Base-by-base conservation (phyloP, 306 rosid genomes). In the Abrus pulchellus region DNA sequence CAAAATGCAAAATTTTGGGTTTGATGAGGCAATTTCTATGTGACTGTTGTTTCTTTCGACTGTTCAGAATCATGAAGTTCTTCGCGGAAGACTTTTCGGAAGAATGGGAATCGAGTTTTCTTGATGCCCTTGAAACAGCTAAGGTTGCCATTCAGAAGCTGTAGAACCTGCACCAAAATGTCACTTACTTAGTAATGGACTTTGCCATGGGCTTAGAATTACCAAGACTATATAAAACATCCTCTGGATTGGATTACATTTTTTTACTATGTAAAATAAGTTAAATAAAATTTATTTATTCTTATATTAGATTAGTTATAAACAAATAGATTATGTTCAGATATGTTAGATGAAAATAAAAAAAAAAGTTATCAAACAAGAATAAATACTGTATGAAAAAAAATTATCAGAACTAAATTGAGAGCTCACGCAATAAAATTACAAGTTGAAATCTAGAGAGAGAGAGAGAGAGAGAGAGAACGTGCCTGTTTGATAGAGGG, bases 401-500 rank as follows among this genome's bases (percentile, higher is more conserved):
- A 20, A 20, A 20, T 20, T 20, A 20, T 20, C 20, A 20, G 20
- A 20, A 20, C 20, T 20, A 20, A 20, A 20, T 20, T 20, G 20
- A 20, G 20, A 20, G 20, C 20, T 20, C 0, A 20, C 0, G 20
- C 20, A 20, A 20, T 20, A 20, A 20, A 20, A 20, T 20, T 20
- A 20, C 20, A 57, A 0, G 7, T 57, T 29, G 13, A 57, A 9
- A 29, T 57, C 41, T 47, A 38, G 47, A 57, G 29, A 57, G 20
- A 43, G 5, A n/a, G 53, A 0, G 29, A 56, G 12, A 43, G 28
- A 84, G 28, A 44, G 34, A 54, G 28, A 75, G 6, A 70, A 76
- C 83, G 9, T 84, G 79, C 99, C 98, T 96, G 93, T 75, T 82
- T 85, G 82, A 89, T 89, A 66, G 88, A 84, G 29, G 99, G 99